Base-by-base conservation (phyloP, 1,139 yeast species). In the Hansenula sp. region DNA sequence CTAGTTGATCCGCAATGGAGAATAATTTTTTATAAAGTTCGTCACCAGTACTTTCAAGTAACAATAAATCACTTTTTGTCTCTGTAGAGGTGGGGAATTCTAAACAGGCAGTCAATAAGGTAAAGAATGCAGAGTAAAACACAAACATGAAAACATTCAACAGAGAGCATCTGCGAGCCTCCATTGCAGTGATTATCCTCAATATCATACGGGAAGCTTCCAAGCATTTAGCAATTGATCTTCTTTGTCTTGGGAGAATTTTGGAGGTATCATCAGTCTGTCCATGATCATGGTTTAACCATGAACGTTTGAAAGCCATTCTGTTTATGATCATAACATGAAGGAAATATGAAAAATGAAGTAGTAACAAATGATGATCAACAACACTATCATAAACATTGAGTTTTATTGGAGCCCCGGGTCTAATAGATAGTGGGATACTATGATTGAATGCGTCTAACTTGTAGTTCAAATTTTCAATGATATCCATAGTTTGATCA, bases 401-500 rank as follows among this genome's bases (percentile, higher is more conserved):
- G 11, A 33, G 12, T 12, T 35, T 30, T 6, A 39, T n/a, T 15
- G 35, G 34, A 5, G n/a, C 2, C 2, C 60, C 61, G 0, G 63
- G 62, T 38, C 59, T 49, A 2, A 59, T 33, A 4, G 47, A 37
- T 11, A 38, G 45, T 1, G 72, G 69, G 4, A 70, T 44, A 4
- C 48, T 36, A 9, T 55, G 47, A 15, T 52, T 51, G 60, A 70
- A 61, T 3, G 48, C 42, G 27, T 56, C 60, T 29, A 70, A 52
- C 40, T 61, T 61, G 5, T 44, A 40, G 41, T 66, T 70, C 29
- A 66, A 46, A 2, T 49, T 51, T 12, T 57, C 50, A 19, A 69
- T 56, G 18, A 53, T 44, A 4, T 56, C 53, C 39, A 57, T 43
- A 16, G 64, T 52, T 18, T 62, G 61, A 6, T 58, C 51, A 2